A percentile compares a stretch with the other conserved stretches of the same genome.
These are phyloP conservation scores for Opeltia flavorubescens DNA, from an alignment of 495 filamentous ascomycete species.

Conservation along the genomic window DNA sequence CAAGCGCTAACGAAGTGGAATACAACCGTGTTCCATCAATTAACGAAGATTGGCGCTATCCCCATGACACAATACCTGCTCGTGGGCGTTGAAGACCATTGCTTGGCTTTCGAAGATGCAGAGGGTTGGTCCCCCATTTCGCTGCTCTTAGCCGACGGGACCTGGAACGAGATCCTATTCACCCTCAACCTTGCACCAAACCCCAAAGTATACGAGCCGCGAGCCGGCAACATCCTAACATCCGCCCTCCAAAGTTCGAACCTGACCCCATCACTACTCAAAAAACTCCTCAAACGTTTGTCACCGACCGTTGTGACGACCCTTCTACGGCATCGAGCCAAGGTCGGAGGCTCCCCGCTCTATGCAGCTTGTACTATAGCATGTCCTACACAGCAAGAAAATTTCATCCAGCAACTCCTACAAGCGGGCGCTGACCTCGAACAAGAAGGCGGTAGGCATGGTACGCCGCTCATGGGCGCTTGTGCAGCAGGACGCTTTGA, in stretches of 20 bases:
- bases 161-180: not conserved
- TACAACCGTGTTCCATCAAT: not conserved
- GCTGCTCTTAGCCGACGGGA: too few relatives aligned
- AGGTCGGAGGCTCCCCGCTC: too few relatives aligned
- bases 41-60: not conserved
- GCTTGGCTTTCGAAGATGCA: not conserved
- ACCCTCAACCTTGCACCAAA: conserved; percentile 1
- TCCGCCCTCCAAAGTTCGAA: not conserved
- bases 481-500: conserved; percentile 7
- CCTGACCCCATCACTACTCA: not conserved
- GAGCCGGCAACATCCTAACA: not conserved
- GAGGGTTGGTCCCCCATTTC: not conserved
- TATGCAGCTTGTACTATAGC: too few relatives aligned
- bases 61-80: not conserved
- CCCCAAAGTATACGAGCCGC: conserved; percentile 1
- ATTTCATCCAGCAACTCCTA: conserved; percentile 3
- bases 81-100: not conserved
- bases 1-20: not conserved
- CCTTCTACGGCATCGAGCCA: too few relatives aligned
- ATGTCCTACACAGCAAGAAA: not conserved
- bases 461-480: conserved; percentile 13
- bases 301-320: too few relatives aligned
- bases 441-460: conserved; percentile 7
- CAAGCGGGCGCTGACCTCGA: conserved; percentile 8
- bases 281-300: not conserved